These are phyloP conservation scores for Sporothrix brasiliensis DNA, from an alignment of 2,329 filamentous ascomycete genomes.

Conservation along the genomic window DNA sequence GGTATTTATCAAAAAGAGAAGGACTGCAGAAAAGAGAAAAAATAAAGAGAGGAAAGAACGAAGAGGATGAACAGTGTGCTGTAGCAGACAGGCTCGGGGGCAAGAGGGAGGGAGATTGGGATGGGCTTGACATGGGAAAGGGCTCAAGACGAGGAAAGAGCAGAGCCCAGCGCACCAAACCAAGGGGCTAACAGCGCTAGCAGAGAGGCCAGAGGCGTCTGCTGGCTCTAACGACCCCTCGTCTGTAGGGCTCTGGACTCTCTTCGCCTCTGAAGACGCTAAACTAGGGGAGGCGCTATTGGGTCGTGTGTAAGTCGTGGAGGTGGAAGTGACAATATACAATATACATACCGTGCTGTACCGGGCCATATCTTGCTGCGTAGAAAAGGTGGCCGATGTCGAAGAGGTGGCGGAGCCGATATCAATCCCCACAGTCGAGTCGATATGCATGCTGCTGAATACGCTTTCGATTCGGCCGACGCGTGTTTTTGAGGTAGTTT, in stretches of 20 bases:
- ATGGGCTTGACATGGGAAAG: not conserved
- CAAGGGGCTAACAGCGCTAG: constrained; percentile 1
- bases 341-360: constrained; percentile 9
- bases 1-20: constrained; percentile 19
- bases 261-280: not conserved
- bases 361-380: not conserved
- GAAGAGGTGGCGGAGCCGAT: constrained; percentile 7
- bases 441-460: constrained; percentile 11
- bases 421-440: not conserved
- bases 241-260: not conserved
- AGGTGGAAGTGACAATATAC: not conserved
- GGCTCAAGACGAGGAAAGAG: not conserved
- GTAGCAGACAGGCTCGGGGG: not conserved
- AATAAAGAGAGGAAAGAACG: not conserved
- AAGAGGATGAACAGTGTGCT: not conserved
- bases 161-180: not conserved
- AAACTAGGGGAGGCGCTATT: constrained; percentile 12
- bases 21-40: not conserved
- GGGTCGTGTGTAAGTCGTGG: constrained; percentile 11
- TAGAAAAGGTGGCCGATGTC: not conserved
- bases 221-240: not conserved
- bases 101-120: not conserved
- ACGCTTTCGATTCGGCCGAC: not conserved
- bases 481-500: not conserved
- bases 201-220: not conserved